Evolutionary conservation across 768 basidiomycete genomes (phyloP), one percentile per base, ranked within the genome.

Genomic region (Auriscalpium microsporum): DNA sequence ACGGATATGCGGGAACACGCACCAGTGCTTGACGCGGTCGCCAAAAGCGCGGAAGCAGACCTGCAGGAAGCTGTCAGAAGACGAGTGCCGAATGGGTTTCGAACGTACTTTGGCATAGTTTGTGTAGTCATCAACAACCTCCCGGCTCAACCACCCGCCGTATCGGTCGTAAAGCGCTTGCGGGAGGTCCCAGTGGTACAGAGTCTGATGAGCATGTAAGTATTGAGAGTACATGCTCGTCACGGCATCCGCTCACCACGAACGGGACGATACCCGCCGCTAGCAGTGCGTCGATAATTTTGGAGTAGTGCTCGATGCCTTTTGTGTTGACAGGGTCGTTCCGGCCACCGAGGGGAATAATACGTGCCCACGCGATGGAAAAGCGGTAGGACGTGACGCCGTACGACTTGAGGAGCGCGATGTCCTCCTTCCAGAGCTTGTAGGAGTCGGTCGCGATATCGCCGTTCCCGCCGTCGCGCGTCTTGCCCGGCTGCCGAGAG

Each of bases 151-250:
- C 86, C 86, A 90, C 6, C 87, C 87, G 1, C 79, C 79, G 66
- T 90, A 90, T 54, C 82, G 75, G 58, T 88, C 82, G 53, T 87
- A 80, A 42, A 92, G 77, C 17, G 71, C 81, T 63, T 86, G 83
- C 9, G 88, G 88, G 10, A 89, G 77, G 64, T 90, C 87, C 88
- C 87, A 90, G 66, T 84, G 86, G 63, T 86, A 85, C 37, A 87
- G 68, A 0, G 83, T 86, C 82, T 86, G 59, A 46, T 23, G 28
- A 4, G 4, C 28, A 17, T 42, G 36, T 16, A 10, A 14, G 6
- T 8, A 17, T 28, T 28, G 28, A 28, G 28, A 28, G 28, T 28
- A 28, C 28, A 28, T 4, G 7, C 28, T 28, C 28, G 28, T 28
- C 5, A 34, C 45, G 16, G 36, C n/a, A 40, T 48, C 40, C 40